Conservation (phyloP, 179 eudicot genomes). For the Patellifolia procumbens region DNA sequence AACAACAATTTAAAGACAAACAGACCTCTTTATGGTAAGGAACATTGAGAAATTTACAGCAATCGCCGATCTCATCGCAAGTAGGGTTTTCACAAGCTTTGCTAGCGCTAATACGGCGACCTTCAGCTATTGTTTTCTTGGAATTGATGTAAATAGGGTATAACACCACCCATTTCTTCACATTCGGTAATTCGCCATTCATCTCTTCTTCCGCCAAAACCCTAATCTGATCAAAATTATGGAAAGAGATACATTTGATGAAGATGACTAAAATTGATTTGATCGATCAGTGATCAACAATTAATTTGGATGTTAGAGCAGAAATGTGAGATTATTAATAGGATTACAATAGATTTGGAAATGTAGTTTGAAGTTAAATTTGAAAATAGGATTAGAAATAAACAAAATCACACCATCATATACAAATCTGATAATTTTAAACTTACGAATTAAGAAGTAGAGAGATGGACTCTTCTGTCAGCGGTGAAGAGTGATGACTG, state of each 20-base stretch:
- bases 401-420: no score
- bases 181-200: conserved; percentile 58
- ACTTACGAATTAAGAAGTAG: no score
- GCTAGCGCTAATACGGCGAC: conserved; percentile 60
- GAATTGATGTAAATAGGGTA: conserved; percentile 88
- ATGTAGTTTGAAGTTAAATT: no score
- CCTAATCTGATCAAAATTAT: conserved; percentile 18
- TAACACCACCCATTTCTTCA: conserved; percentile 72
- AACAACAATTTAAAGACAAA: background rate
- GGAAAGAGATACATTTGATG: background rate
- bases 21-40: conserved; percentile 66
- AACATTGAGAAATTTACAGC: conserved; percentile 62
- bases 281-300: no score
- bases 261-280: background rate
- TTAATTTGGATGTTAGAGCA: background rate
- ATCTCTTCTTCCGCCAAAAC: conserved; percentile 30
- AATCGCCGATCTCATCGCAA: conserved; percentile 70
- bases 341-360: background rate
- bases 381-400: no score
- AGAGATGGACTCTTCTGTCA: no score
- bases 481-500: no score
- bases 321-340: background rate
- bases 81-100: conserved; percentile 93
- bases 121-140: conserved; percentile 82
- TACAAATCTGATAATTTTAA: no score